Evolutionary conservation across 2,329 filamentous ascomycete species (phyloP).

Genomic region (Fusarium metavorans): DNA sequence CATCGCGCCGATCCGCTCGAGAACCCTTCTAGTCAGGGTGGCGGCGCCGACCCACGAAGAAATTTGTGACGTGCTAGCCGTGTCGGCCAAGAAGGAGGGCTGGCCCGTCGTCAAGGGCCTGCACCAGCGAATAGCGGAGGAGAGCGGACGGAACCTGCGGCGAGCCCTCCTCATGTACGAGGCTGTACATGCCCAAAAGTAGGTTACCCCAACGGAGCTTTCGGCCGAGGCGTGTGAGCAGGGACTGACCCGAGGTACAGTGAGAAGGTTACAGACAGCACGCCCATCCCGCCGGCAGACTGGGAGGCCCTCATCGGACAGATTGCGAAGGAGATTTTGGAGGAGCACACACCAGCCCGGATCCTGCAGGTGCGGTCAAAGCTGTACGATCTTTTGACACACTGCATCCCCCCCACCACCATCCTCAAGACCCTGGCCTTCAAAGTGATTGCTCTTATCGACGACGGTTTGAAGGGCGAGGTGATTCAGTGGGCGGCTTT

Average conservation of each 20-base stretch:
- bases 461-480: constrained; percentile 90
- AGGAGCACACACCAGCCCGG: constrained; percentile 89
- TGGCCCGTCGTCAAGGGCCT: constrained; percentile 83
- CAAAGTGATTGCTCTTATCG: constrained; percentile 87
- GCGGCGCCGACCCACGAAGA: constrained; percentile 88
- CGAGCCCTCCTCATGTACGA: constrained; percentile 96
- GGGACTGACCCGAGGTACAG: constrained; percentile 61
- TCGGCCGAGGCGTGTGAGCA: not conserved
- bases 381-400: constrained; percentile 96
- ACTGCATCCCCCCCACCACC: constrained; percentile 95
- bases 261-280: constrained; percentile 89
- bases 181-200: constrained; percentile 97
- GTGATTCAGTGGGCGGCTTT: constrained; percentile 97
- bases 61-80: constrained; percentile 82
- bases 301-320: constrained; percentile 94
- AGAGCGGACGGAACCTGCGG: constrained; percentile 91
- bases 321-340: constrained; percentile 92
- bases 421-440: constrained; percentile 96
- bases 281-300: constrained; percentile 92
- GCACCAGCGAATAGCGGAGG: constrained; percentile 86
- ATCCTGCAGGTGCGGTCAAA: constrained; percentile 91
- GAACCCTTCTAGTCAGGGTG: constrained; percentile 91
- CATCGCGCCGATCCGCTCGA: constrained; percentile 95
- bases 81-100: constrained; percentile 80
- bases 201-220: constrained; percentile 50